phyloP scores from a whole-genome alignment of 192 early-diverging fungal genomes.

The Spinellus fusiger region DNA sequence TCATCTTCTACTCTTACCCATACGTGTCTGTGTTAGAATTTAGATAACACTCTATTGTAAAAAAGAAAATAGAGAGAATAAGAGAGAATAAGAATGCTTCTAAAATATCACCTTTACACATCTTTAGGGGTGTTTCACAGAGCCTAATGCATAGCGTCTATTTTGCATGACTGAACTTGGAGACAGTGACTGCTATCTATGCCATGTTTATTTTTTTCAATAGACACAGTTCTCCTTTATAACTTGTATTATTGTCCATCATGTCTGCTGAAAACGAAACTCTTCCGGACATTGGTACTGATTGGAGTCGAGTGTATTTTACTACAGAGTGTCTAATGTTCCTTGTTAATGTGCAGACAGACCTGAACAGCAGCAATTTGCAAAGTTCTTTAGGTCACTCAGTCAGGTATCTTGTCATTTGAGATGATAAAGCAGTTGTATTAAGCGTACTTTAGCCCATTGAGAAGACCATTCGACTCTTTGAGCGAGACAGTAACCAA shows the following conservation, averaged over 20 bases:
- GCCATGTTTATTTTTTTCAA: too few species aligned
- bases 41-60: not conserved
- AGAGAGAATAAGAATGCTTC: not conserved
- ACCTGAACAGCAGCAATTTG: constrained; percentile 48
- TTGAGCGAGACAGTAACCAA: constrained; percentile 56
- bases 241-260: not conserved
- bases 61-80: not conserved
- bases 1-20: not conserved
- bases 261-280: not conserved
- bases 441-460: constrained; percentile 32
- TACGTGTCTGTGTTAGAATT: not conserved
- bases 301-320: not conserved
- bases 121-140: not conserved
- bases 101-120: too few species aligned
- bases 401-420: constrained; percentile 46
- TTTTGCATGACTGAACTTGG: not conserved
- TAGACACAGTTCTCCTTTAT: not conserved
- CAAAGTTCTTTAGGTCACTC: constrained; percentile 55
- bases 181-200: not conserved
- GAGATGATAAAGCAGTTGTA: not conserved
- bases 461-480: constrained; percentile 59
- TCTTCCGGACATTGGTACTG: constrained; percentile 12
- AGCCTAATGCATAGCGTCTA: not conserved
- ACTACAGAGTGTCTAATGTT: not conserved
- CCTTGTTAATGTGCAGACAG: constrained; percentile 28